phyloP scores from a whole-genome alignment of 352 stramenopile genomes.

The Phytophthora quininea region DNA sequence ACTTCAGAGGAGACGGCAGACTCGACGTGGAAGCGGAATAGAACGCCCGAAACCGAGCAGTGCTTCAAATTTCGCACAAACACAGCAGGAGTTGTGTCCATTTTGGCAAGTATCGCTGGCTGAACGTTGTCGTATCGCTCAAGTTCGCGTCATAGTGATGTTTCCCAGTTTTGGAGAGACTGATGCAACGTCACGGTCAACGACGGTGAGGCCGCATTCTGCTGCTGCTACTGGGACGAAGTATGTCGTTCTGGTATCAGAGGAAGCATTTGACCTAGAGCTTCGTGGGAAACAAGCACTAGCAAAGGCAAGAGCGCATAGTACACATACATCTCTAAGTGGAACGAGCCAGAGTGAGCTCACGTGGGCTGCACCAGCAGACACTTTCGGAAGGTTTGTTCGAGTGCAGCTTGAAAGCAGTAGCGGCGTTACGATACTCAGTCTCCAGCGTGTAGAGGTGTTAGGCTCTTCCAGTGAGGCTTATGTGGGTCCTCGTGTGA shows the following conservation, averaged over 20 bases:
- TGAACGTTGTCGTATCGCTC: constrained; percentile 49
- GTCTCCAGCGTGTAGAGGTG: constrained; percentile 53
- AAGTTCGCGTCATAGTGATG: constrained; percentile 39
- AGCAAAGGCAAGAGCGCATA: constrained; percentile 53
- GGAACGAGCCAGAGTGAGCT: constrained; percentile 31
- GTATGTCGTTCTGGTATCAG: constrained; percentile 59
- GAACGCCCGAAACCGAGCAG: constrained; percentile 6
- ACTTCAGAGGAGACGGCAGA: constrained; percentile 5
- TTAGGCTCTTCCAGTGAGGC: constrained; percentile 44
- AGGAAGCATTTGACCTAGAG: constrained; percentile 63
- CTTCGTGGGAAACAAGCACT: constrained; percentile 71
- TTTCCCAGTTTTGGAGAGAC: constrained; percentile 7
- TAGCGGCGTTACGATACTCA: constrained; percentile 50
- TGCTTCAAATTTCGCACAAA: constrained; percentile 47
- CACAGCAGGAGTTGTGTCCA: constrained; percentile 75
- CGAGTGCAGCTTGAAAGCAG: constrained; percentile 67
- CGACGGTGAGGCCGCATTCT: not conserved
- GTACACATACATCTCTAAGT: constrained; percentile 50
- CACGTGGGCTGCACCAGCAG: constrained; percentile 52
- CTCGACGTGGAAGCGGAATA: constrained; percentile 12
- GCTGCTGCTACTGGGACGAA: constrained; percentile 27
- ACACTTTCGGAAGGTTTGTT: constrained; percentile 63
- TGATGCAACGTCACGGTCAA: constrained; percentile 8
- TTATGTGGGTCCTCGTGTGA: constrained; percentile 64
- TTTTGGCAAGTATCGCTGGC: constrained; percentile 71